A percentile compares a stretch with the other conserved stretches of the same genome.
phyloP scores from a whole-genome alignment of 139 green algal genomes.

The Diplosphaera chodatii region DNA sequence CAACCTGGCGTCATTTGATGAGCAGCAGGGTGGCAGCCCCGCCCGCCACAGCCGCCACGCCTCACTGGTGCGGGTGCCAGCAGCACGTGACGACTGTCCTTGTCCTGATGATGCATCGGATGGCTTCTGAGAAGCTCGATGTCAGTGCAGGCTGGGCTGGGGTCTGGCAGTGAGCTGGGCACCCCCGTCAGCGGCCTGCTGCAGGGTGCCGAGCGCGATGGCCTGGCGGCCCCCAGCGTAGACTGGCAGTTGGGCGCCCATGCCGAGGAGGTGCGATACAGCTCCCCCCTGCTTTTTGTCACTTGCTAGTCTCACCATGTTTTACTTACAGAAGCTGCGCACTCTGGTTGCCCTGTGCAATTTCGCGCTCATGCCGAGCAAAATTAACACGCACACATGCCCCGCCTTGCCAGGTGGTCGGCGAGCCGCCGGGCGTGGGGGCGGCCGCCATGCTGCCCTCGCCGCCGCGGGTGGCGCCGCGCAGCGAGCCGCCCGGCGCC shows the following conservation, averaged over 20 bases:
- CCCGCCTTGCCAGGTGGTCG: neutral
- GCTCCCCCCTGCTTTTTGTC: too few relatives aligned
- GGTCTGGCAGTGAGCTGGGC: neutral
- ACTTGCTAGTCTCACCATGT: too few relatives aligned
- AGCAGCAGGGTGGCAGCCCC: neutral
- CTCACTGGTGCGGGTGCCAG: neutral
- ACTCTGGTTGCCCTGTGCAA: too few relatives aligned
- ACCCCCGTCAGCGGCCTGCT: slow-evolving; percentile 3
- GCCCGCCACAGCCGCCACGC: neutral
- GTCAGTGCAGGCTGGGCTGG: too few relatives aligned
- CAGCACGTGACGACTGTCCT: too few relatives aligned
- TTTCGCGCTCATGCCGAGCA: too few relatives aligned
- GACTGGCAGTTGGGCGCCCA: slow-evolving; percentile 11
- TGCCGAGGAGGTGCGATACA: neutral
- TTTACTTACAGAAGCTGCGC: too few relatives aligned
- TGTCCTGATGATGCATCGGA: too few relatives aligned
- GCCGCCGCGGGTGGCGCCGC: neutral
- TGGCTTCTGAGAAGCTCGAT: too few relatives aligned
- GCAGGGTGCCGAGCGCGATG: neutral
- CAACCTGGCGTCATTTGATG: slow-evolving; percentile 1
- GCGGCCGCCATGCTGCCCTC: neutral
- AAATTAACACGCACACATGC: too few relatives aligned
- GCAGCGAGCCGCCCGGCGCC: neutral
- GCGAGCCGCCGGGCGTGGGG: neutral
- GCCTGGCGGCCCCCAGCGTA: neutral